Conservation (phyloP, 768 basidiomycete genomes). For the Lentinula guzmanii region DNA sequence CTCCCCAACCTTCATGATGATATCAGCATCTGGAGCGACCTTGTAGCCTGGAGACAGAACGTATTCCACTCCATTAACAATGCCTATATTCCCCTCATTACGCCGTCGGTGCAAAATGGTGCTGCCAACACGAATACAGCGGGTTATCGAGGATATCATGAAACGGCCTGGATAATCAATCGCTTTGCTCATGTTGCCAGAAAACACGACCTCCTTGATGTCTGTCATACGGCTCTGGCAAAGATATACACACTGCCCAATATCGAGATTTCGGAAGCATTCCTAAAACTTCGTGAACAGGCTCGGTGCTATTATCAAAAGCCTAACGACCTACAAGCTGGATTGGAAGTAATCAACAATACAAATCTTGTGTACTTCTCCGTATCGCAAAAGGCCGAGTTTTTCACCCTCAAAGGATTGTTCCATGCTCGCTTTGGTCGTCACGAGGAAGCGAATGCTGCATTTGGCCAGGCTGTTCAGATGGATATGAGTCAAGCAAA, state of each 20-base stretch:
- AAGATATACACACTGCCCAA: slow-evolving; percentile 99
- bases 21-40: slow-evolving; percentile 97
- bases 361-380: slow-evolving; percentile 99
- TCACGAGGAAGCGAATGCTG: slow-evolving; percentile 83
- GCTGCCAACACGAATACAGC: slow-evolving; percentile 64
- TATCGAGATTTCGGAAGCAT: slow-evolving; percentile 99
- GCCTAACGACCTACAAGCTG: slow-evolving; percentile 87
- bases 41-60: slow-evolving; percentile 99
- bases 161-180: slow-evolving; percentile 99
- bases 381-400: slow-evolving; percentile 91
- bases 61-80: slow-evolving; percentile 97
- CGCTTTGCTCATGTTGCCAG: slow-evolving; percentile 97
- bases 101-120: slow-evolving; percentile 17
- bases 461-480: slow-evolving; percentile 94
- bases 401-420: slow-evolving; percentile 98
- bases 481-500: slow-evolving; percentile 93
- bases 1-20: slow-evolving; percentile 95
- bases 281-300: slow-evolving; percentile 97
- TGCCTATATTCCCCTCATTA: slow-evolving; percentile 88
- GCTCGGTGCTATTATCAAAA: slow-evolving; percentile 98
- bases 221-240: slow-evolving; percentile 89
- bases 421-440: slow-evolving; percentile 87
- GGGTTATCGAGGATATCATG: slow-evolving; percentile 95
- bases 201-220: slow-evolving; percentile 93
- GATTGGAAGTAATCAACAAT: slow-evolving; percentile 98